Percentiles rank a stretch among this genome's conserved stretches.
Conservation (phyloP, 2,329 filamentous ascomycete species). For the Chaetomium strumarium region DNA sequence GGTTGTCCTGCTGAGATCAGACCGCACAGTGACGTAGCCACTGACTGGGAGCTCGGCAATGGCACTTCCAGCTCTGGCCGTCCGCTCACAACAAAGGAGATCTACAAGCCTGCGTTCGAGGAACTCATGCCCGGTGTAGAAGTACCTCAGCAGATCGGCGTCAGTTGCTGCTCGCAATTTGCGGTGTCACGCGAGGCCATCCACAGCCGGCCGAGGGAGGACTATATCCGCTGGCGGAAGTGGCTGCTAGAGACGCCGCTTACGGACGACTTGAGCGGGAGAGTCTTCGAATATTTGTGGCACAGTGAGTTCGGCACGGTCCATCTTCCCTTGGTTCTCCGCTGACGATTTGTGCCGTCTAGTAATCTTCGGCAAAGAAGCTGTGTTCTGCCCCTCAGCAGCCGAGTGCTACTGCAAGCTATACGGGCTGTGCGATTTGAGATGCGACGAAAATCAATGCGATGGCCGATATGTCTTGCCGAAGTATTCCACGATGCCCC, state of each 20-base stretch:
- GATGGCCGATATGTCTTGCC: conserved; percentile 54
- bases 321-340: neutral
- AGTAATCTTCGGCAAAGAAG: conserved; percentile 54
- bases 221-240: conserved; percentile 51
- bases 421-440: conserved; percentile 53
- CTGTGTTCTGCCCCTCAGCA: conserved; percentile 56
- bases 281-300: conserved; percentile 61
- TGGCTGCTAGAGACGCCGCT: conserved; percentile 55
- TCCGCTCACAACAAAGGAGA: conserved; percentile 34
- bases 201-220: conserved; percentile 39
- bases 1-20: conserved; percentile 48
- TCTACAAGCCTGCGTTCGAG: conserved; percentile 38
- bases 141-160: conserved; percentile 46
- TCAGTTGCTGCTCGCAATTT: conserved; percentile 62
- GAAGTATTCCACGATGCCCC: conserved; percentile 49
- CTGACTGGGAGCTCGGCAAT: neutral
- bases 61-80: neutral
- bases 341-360: neutral
- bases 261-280: conserved; percentile 49
- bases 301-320: conserved; percentile 42
- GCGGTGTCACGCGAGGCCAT: conserved; percentile 52
- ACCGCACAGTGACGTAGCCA: conserved; percentile 30
- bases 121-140: conserved; percentile 36
- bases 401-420: conserved; percentile 61
- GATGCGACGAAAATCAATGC: conserved; percentile 43